These are phyloP conservation scores for Fusarium sp. DNA, from an alignment of 2,329 filamentous ascomycete species.

Conservation along the genomic window DNA sequence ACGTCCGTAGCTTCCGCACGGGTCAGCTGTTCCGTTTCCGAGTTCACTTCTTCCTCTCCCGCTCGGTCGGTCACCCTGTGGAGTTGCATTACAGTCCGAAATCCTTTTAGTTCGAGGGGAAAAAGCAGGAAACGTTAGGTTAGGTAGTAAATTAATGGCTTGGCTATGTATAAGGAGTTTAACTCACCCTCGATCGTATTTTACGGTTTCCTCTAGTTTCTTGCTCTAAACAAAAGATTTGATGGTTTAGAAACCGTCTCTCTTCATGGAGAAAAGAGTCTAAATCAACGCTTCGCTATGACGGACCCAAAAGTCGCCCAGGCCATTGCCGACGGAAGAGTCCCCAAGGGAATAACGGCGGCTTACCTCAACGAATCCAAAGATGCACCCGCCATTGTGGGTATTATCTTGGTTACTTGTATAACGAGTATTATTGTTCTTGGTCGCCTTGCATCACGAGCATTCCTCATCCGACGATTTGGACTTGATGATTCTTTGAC, in stretches of 20 bases:
- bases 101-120: not conserved
- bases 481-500: slow-evolving; percentile 56
- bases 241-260: not conserved
- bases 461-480: slow-evolving; percentile 52
- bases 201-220: not conserved
- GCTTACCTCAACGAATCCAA: slow-evolving; percentile 52
- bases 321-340: slow-evolving; percentile 52
- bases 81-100: not conserved
- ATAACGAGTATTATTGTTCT: slow-evolving; percentile 52
- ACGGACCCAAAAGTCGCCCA: slow-evolving; percentile 43
- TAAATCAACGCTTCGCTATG: slow-evolving; percentile 29
- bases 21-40: slow-evolving; percentile 1
- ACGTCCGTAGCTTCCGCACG: not conserved
- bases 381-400: slow-evolving; percentile 53
- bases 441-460: slow-evolving; percentile 50
- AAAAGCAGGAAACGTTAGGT: not conserved
- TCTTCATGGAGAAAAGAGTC: slow-evolving; percentile 11
- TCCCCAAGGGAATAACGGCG: slow-evolving; percentile 51
- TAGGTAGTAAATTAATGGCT: not conserved
- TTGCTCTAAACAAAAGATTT: not conserved
- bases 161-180: slow-evolving; percentile 29
- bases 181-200: not conserved
- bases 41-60: not conserved
- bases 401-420: slow-evolving; percentile 53
- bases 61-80: not conserved